A percentile compares a stretch with the other conserved stretches of the same genome.
These are phyloP conservation scores for Capsella bursapastoris DNA, from an alignment of 345 rosid genomes.

Conservation along the genomic window DNA sequence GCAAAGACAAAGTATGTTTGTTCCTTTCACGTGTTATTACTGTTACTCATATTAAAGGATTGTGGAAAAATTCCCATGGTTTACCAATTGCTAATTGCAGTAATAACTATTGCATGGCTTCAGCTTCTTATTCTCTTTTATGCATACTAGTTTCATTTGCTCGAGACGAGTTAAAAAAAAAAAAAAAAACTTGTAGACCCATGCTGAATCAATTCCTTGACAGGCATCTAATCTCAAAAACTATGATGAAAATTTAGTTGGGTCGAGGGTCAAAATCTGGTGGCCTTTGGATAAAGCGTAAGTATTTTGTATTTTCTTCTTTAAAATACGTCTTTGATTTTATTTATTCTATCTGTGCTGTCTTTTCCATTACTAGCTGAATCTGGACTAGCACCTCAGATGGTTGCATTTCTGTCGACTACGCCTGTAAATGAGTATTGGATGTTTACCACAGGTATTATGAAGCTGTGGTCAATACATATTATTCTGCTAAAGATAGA, in stretches of 20 bases:
- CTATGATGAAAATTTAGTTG: slow-evolving; percentile 62
- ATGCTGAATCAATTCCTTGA: slow-evolving; percentile 35
- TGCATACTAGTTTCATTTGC: not conserved
- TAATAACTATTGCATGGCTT: not conserved
- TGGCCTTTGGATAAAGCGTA: slow-evolving; percentile 83
- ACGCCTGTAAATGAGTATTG: slow-evolving; percentile 17
- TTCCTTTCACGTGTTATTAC: not conserved
- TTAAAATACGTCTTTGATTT: not conserved
- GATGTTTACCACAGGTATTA: slow-evolving; percentile 63
- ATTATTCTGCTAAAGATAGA: slow-evolving; percentile 60
- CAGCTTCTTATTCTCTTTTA: not conserved
- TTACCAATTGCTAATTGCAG: not conserved
- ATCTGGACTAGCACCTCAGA: slow-evolving; percentile 19
- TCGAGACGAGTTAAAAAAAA: not conserved
- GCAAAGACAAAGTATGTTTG: not conserved
- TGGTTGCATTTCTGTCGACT: slow-evolving; percentile 16
- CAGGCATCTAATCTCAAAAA: slow-evolving; percentile 60
- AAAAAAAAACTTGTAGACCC: not conserved
- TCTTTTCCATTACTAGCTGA: slow-evolving; percentile 19
- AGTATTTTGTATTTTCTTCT: slow-evolving; percentile 28
- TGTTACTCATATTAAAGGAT: not conserved
- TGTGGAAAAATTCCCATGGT: not conserved
- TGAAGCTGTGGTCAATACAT: slow-evolving; percentile 61
- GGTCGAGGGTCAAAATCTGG: slow-evolving; percentile 77
- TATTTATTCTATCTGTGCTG: slow-evolving; percentile 10